These are phyloP conservation scores for Salinomyces thailandicus DNA, from an alignment of 2,329 filamentous ascomycete genomes.

Conservation along the genomic window DNA sequence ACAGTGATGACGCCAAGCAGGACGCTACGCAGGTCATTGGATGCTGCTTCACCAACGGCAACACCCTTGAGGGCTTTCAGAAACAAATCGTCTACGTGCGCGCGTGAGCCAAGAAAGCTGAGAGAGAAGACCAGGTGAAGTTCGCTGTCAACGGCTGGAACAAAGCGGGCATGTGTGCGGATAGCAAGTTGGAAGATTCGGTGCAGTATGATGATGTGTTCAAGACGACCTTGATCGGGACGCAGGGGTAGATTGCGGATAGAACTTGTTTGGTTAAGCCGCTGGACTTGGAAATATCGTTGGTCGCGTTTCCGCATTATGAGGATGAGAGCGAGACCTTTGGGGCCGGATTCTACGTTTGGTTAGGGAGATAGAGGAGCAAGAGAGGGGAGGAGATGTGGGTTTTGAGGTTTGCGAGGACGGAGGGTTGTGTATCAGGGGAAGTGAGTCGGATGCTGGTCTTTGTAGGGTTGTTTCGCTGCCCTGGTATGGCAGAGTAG, in stretches of 20 bases:
- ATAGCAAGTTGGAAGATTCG: conserved; percentile 42
- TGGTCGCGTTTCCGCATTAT: conserved; percentile 43
- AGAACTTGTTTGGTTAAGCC: conserved; percentile 40
- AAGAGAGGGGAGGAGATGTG: conserved; percentile 39
- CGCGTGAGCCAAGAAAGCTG: conserved; percentile 35
- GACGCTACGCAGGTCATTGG: conserved; percentile 41
- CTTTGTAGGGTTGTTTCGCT: too few relatives aligned
- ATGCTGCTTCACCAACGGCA: conserved; percentile 49
- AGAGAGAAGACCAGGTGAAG: conserved; percentile 35
- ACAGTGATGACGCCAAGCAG: conserved; percentile 40
- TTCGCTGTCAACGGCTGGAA: conserved; percentile 44
- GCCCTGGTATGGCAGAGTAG: too few relatives aligned
- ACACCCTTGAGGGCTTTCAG: conserved; percentile 43
- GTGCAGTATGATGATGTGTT: conserved; percentile 48
- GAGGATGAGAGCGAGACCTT: conserved; percentile 44
- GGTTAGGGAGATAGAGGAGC: conserved; percentile 38
- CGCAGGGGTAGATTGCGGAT: conserved; percentile 42
- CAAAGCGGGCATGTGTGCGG: conserved; percentile 45
- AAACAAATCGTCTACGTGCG: conserved; percentile 42
- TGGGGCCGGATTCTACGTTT: conserved; percentile 38
- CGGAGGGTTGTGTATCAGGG: conserved; percentile 39
- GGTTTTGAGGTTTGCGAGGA: conserved; percentile 37
- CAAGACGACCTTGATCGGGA: conserved; percentile 45
- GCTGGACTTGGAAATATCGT: conserved; percentile 33
- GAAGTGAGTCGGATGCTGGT: too few relatives aligned